phyloP scores from a whole-genome alignment of 163 green algal genomes.

The Scenedesmus sp. region DNA sequence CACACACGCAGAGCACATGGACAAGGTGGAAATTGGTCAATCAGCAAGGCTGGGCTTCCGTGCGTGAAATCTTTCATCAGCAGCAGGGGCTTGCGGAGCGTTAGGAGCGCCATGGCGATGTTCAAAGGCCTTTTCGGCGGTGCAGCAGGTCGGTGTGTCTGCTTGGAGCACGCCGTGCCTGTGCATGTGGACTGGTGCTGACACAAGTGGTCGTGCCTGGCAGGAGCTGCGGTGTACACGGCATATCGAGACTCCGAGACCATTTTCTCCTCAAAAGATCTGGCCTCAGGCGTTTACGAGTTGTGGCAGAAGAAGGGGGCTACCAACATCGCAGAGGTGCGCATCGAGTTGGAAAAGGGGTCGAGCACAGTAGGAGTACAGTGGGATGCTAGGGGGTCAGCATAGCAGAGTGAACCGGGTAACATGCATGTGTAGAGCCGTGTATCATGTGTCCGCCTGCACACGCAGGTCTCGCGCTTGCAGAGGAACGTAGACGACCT shows the following conservation, averaged over 20 bases:
- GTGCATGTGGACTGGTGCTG: neutral
- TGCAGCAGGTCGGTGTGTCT: conserved; percentile 1
- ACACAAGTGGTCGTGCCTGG: neutral
- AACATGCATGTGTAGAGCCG: neutral
- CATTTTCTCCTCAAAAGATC: conserved; percentile 39
- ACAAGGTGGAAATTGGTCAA: too few relatives aligned
- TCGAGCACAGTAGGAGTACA: neutral
- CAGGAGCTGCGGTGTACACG: conserved; percentile 46
- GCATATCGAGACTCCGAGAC: conserved; percentile 36
- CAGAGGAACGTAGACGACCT: conserved; percentile 55
- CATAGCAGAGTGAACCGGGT: too few relatives aligned
- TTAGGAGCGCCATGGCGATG: conserved; percentile 17
- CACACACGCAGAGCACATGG: too few relatives aligned
- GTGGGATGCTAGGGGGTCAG: neutral
- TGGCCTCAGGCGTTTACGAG: conserved; percentile 45
- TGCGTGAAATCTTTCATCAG: neutral
- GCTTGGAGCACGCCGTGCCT: neutral
- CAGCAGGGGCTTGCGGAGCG: neutral
- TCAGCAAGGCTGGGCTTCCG: neutral
- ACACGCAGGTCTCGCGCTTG: conserved; percentile 41
- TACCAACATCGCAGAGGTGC: conserved; percentile 36
- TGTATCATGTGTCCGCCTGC: neutral
- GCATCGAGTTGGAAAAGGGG: neutral
- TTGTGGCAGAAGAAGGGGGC: conserved; percentile 33
- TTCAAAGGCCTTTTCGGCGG: conserved; percentile 47